phyloP scores from a whole-genome alignment of 345 rosid genomes.

The Eucalyptus sp. region DNA sequence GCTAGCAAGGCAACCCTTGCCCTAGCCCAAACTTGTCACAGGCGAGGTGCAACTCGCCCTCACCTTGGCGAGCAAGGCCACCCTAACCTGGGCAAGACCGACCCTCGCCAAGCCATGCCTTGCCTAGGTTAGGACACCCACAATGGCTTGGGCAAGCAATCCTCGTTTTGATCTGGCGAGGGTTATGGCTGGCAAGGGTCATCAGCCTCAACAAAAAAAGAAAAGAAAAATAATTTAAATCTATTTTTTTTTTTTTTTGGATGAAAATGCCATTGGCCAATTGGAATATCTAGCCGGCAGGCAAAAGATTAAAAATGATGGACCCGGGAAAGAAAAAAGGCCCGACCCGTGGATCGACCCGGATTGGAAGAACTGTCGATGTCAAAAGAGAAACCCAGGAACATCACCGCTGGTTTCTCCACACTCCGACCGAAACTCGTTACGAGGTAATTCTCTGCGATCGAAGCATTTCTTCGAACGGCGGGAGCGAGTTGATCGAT shows the following conservation, averaged over 20 bases:
- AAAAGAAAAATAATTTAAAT: too few species aligned
- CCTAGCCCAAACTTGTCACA: fast-evolving
- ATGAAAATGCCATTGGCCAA: too few species aligned
- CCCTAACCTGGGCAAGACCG: fast-evolving
- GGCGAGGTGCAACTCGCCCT: fast-evolving
- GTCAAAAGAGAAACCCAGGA: neutral
- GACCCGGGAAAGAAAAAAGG: neutral
- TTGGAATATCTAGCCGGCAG: neutral
- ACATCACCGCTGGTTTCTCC: neutral
- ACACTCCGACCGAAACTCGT: neutral
- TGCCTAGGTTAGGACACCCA: fast-evolving
- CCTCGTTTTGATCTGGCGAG: fast-evolving
- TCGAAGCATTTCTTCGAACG: neutral
- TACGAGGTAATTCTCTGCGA: neutral
- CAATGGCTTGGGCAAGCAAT: too few species aligned
- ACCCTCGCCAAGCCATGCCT: fast-evolving
- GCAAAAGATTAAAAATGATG: neutral
- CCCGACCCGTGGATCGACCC: neutral
- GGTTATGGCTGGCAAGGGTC: fast-evolving
- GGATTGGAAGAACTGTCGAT: neutral
- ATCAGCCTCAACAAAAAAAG: fast-evolving
- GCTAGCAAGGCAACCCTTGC: too few species aligned
- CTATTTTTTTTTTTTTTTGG: too few species aligned
- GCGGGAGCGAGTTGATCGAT: neutral
- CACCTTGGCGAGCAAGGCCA: too few species aligned